Base-by-base conservation (phyloP, 306 rosid species). In the Abrus pulchellus region DNA sequence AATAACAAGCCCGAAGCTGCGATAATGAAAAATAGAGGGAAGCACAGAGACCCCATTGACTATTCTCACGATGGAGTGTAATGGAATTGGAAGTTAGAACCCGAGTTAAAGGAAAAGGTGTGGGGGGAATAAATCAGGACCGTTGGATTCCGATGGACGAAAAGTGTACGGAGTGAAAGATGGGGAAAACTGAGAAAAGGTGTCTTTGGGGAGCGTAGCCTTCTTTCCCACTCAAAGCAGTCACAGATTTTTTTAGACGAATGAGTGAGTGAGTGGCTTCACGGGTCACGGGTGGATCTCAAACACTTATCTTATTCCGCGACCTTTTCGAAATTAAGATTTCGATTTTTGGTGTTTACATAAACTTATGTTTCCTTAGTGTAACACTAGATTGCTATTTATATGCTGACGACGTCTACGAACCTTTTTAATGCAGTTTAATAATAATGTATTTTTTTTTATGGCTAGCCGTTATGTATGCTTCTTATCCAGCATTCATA, bases 251-350 rank as follows among this genome's bases (percentile, higher is more conserved):
- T 82, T 79, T 74, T 36, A 32, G 1, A 6, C 13, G 78, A 14
- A 84, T 72, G 83, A 84, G 3, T 76, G 43, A 0, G 8, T 20
- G 80, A 14, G 85, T 72, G 83, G 85, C 6, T 76, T 89, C 91
- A 88, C 87, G 87, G 85, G 89, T 6, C 1, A 43, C 41, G 52
- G 20, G 2, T 75, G 60, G 33, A 29, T 80, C 85, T 75, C 34
- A 78, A 70, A 77, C n/a, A 36, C 49, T 79, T 64, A 49, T 56
- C 54, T n/a, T 34, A n/a, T 5, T 68, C 36, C 50, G 3, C 60
- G 36, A 64, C 9, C 11, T 70, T 54, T 68, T 53, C 66, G 9
- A 20, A 56, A 14, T 57, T 43, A 36, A 74, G 49, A 29, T 13
- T 63, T 20, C 20, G 20, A 20, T 20, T 20, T 20, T 20, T 20